Evolutionary conservation across 306 rosid species (phyloP).

Genomic region (Sicyos edulis): DNA sequence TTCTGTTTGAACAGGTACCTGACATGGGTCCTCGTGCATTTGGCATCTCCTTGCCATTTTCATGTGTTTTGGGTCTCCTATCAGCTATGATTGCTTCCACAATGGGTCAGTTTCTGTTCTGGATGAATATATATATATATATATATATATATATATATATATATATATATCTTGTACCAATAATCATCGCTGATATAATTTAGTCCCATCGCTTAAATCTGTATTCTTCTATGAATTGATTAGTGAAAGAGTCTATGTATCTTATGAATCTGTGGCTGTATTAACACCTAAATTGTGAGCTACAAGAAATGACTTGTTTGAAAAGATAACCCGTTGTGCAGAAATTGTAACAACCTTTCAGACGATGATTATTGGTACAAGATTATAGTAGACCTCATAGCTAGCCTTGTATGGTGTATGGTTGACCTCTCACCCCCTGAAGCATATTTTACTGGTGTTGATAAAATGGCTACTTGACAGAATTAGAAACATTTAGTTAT

Average conservation of each 20-base stretch:
- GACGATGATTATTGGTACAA: too few species aligned
- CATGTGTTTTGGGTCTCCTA: slow-evolving; percentile 61
- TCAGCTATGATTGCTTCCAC: slow-evolving; percentile 73
- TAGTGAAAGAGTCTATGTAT: neutral
- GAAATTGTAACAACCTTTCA: neutral
- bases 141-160: neutral
- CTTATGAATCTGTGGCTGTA: neutral
- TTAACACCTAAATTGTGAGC: neutral
- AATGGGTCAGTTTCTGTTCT: slow-evolving; percentile 47
- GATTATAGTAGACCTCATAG: too few species aligned
- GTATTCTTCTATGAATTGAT: neutral
- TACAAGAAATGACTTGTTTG: neutral
- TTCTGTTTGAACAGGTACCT: slow-evolving; percentile 50
- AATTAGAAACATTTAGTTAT: too few species aligned
- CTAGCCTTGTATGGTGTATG: too few species aligned
- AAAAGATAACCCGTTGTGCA: neutral
- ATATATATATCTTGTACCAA: neutral
- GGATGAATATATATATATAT: neutral
- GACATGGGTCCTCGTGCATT: slow-evolving; percentile 81
- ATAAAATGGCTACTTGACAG: too few species aligned
- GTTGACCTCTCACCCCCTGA: too few species aligned
- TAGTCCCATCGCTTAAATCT: neutral
- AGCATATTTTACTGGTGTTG: too few species aligned
- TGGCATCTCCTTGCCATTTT: slow-evolving; percentile 72
- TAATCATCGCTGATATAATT: slow-evolving; percentile 5